Evolutionary conservation across 2,329 filamentous ascomycete species (phyloP), one percentile per base, ranked within the genome.

Genomic region (Trichoderma asperellum): DNA sequence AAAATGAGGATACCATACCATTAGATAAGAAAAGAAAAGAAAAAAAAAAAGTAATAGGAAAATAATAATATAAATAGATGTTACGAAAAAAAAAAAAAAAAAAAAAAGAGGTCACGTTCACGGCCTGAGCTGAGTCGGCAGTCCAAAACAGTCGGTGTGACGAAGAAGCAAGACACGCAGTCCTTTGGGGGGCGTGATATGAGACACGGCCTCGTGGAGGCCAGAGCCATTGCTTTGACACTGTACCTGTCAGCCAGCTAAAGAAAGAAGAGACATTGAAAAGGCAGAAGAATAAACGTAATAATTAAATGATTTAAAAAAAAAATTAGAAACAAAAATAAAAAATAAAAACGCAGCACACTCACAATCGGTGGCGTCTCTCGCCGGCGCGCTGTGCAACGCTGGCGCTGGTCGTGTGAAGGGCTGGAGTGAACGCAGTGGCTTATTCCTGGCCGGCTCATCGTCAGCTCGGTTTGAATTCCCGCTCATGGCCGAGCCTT

Each of bases 371-470:
- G 52, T 59, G 34, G 61, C 40, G 40, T 21, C 49, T 47, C 61
- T 55, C 47, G 49, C 61, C 61, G 49, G 40, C 40, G n/a, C n/a
- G 61, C 61, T 29, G 63, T 68, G 35, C 66, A 52, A 68, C 66
- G 58, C 35, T 68, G 66, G 66, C 66, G 66, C 34, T 63, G 66
- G 66, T 68, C 66, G 49, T 68, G 66, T 68, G 66, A 68, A 63
- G 47, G 18, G 37, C 21, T 63, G 49, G 34, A 57, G 66, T 68
- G 47, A 18, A 16, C 58, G 58, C 52, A 40, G 58, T 63, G 66
- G 66, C 66, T 55, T 47, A 47, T 35, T 62, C 43, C 21, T 16
- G 4, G 24, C 7, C 12, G 18, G 11, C 34, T 14, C 57, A 10
- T 8, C 37, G 21, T 53, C 49, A 64, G 49, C 24, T 64, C 61